A percentile compares a stretch with the other conserved stretches of the same genome.
These are phyloP conservation scores for Ceratocystis lukuohia DNA, from an alignment of 2,329 filamentous ascomycete species.

Conservation along the genomic window DNA sequence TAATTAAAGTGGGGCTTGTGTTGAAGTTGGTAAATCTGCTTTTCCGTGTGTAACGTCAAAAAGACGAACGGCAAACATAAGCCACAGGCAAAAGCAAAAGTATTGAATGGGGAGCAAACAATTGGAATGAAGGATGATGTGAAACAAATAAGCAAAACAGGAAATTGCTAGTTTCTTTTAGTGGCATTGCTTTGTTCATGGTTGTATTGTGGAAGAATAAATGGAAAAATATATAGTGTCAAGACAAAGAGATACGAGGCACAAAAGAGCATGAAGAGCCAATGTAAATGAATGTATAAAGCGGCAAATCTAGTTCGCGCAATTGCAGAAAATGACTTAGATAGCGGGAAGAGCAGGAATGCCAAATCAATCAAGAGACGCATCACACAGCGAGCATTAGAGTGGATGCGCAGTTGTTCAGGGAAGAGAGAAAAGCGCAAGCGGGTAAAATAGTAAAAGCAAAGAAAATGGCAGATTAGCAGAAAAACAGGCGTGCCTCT, in stretches of 20 bases:
- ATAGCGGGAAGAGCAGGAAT: neutral
- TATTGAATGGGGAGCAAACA: neutral
- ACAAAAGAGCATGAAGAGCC: neutral
- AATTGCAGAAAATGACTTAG: slow-evolving; percentile 3
- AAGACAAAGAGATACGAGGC: neutral
- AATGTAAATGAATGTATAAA: neutral
- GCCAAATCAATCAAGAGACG: neutral
- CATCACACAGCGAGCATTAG: neutral
- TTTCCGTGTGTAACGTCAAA: neutral
- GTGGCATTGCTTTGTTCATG: neutral
- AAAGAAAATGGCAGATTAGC: too few relatives aligned
- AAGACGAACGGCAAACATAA: neutral
- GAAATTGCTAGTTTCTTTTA: neutral
- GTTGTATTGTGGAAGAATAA: too few relatives aligned
- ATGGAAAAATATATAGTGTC: neutral
- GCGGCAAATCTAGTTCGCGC: slow-evolving; percentile 1
- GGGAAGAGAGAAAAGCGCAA: too few relatives aligned
- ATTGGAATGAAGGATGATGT: neutral
- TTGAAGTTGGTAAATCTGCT: too few relatives aligned
- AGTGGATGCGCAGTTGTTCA: too few relatives aligned
- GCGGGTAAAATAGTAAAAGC: too few relatives aligned
- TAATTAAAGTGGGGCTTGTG: too few relatives aligned
- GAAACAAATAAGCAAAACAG: neutral
- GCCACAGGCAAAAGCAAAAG: neutral
- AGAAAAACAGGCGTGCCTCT: too few relatives aligned